phyloP scores from a whole-genome alignment of 208 protist genomes.

The Herpetomonas samuelpessoai region DNA sequence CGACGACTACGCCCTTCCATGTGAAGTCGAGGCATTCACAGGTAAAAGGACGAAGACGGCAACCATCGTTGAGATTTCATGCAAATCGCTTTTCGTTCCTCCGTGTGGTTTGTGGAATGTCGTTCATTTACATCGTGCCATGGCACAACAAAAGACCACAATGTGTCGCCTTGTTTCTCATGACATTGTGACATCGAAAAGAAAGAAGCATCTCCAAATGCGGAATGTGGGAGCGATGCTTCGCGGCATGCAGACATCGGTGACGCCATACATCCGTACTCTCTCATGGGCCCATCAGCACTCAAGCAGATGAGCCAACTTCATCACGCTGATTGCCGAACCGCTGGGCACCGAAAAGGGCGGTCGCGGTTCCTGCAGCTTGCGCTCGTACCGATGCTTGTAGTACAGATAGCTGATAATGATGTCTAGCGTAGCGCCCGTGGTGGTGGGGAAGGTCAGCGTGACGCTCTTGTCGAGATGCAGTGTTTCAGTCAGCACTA shows the following conservation, averaged over 20 bases:
- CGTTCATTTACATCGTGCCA: no score
- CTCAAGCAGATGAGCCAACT: slow-evolving; percentile 60
- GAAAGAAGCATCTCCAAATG: no score
- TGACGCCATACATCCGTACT: slow-evolving; percentile 10
- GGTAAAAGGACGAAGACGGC: no score
- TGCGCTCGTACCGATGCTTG: slow-evolving; percentile 80
- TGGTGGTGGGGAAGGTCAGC: slow-evolving; percentile 52
- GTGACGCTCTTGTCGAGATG: slow-evolving; percentile 31
- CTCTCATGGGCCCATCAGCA: slow-evolving; percentile 26
- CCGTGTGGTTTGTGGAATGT: no score
- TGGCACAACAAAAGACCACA: no score
- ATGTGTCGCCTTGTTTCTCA: no score
- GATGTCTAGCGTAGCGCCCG: slow-evolving; percentile 48
- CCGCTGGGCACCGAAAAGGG: slow-evolving; percentile 51
- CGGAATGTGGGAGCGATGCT: no score
- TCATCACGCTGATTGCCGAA: slow-evolving; percentile 73
- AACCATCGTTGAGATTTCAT: no score
- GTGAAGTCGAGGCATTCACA: not conserved
- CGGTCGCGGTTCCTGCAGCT: slow-evolving; percentile 34
- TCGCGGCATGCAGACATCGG: slow-evolving; percentile 38
- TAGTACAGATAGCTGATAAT: slow-evolving; percentile 83
- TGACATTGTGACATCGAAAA: no score
- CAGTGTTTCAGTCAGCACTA: slow-evolving; percentile 25
- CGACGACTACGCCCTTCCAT: not conserved
- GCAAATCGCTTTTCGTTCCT: no score